phyloP scores from a whole-genome alignment of 1,284 basidiomycete genomes.

The Rhodotorula sp. region DNA sequence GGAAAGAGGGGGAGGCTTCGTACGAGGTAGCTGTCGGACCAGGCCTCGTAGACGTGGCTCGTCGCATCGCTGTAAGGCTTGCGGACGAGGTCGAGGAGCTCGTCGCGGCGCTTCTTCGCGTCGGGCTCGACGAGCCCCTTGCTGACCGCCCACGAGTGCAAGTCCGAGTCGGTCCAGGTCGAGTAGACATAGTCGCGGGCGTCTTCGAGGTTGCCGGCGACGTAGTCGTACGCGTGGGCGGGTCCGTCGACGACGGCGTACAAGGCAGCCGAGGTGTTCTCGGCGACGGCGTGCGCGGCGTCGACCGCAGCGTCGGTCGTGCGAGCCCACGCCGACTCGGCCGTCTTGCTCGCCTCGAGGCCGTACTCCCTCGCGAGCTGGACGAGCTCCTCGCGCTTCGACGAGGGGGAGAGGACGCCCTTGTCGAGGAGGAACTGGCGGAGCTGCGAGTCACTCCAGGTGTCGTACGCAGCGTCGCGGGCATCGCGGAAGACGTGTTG shows the following conservation, averaged over 20 bases:
- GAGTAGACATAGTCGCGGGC: conserved; percentile 82
- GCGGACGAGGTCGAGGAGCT: conserved; percentile 65
- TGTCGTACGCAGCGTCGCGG: conserved; percentile 51
- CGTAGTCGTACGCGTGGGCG: conserved; percentile 51
- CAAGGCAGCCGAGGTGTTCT: conserved; percentile 45
- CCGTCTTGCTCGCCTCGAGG: conserved; percentile 44
- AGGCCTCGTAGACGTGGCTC: conserved; percentile 71
- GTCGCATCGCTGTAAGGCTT: conserved; percentile 62
- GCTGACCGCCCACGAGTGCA: conserved; percentile 63
- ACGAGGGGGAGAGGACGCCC: conserved; percentile 75
- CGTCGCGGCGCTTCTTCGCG: conserved; percentile 57
- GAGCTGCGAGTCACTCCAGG: conserved; percentile 77
- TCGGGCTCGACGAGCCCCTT: conserved; percentile 64
- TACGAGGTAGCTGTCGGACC: conserved; percentile 81
- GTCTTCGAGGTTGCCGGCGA: conserved; percentile 62
- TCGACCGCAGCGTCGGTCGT: conserved; percentile 56
- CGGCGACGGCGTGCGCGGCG: conserved; percentile 56
- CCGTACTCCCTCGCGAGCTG: conserved; percentile 68
- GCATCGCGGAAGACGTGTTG: conserved; percentile 64
- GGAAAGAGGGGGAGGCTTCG: background rate
- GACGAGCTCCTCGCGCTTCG: conserved; percentile 73
- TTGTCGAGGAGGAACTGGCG: conserved; percentile 81
- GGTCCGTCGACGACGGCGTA: conserved; percentile 45
- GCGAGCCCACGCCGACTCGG: conserved; percentile 56
- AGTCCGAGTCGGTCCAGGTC: conserved; percentile 74